Evolutionary conservation across 2,329 filamentous ascomycete species (phyloP).

Genomic region (Apiospora marii): DNA sequence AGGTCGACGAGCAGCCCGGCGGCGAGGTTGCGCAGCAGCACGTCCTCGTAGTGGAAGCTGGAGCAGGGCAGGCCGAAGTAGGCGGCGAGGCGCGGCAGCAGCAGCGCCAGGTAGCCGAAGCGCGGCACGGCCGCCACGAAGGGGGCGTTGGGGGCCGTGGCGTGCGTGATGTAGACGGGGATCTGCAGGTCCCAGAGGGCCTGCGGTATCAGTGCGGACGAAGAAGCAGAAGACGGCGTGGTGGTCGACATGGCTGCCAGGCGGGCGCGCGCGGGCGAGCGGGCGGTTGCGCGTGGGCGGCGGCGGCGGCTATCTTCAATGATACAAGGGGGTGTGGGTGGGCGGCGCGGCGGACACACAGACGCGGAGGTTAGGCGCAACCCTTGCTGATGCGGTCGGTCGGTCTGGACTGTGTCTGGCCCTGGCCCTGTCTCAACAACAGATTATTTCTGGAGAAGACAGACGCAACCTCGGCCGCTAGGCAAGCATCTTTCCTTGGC

Average conservation of each 20-base stretch:
- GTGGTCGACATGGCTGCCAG: neutral
- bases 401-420: neutral
- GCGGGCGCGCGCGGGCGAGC: no score
- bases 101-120: slow-evolving; percentile 66
- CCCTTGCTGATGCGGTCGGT: neutral
- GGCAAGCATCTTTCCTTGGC: slow-evolving; percentile 6
- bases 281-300: neutral
- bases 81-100: slow-evolving; percentile 61
- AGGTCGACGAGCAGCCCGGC: slow-evolving; percentile 57
- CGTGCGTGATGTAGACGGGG: slow-evolving; percentile 63
- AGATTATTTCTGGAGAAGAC: slow-evolving; percentile 13
- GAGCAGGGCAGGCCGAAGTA: slow-evolving; percentile 64
- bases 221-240: neutral
- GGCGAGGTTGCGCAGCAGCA: slow-evolving; percentile 43
- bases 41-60: slow-evolving; percentile 61
- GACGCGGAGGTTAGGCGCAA: neutral
- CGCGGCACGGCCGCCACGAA: slow-evolving; percentile 64
- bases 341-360: no score
- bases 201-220: slow-evolving; percentile 46
- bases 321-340: neutral
- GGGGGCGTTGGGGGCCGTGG: slow-evolving; percentile 53
- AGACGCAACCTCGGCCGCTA: neutral
- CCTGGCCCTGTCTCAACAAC: slow-evolving; percentile 2
- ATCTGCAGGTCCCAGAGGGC: slow-evolving; percentile 63
- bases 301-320: neutral